phyloP scores from a whole-genome alignment of 2,329 filamentous ascomycete species.

The Hypoxylon sp. region DNA sequence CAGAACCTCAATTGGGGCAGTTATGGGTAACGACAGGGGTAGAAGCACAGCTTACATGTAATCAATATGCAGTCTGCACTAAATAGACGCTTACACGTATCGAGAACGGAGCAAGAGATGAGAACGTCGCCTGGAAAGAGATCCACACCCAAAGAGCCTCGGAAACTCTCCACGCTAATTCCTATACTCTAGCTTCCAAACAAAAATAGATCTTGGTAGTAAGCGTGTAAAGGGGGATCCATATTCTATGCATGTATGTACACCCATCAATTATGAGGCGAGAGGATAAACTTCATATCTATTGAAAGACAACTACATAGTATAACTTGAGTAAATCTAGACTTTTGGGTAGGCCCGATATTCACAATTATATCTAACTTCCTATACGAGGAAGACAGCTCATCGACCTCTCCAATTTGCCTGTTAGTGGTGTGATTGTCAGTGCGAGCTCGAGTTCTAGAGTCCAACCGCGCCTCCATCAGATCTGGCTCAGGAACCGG shows the following conservation, averaged over 20 bases:
- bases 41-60: slow-evolving; percentile 13
- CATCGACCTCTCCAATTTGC: not conserved
- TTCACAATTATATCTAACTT: not conserved
- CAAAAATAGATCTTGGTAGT: slow-evolving; percentile 19
- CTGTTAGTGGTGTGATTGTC: slow-evolving; percentile 24
- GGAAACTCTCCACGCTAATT: slow-evolving; percentile 5
- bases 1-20: slow-evolving; percentile 9
- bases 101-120: slow-evolving; percentile 28
- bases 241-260: not conserved
- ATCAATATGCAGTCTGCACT: slow-evolving; percentile 9
- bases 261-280: not conserved
- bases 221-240: slow-evolving; percentile 2
- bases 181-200: slow-evolving; percentile 1
- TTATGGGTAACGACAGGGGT: slow-evolving; percentile 13
- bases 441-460: slow-evolving; percentile 12
- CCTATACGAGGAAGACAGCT: slow-evolving; percentile 4
- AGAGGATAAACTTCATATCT: not conserved
- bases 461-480: slow-evolving; percentile 9
- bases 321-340: not conserved
- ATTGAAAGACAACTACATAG: not conserved
- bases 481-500: slow-evolving; percentile 38
- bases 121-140: slow-evolving; percentile 8
- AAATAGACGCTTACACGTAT: slow-evolving; percentile 30
- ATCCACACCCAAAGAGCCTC: slow-evolving; percentile 20
- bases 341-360: too few species aligned